Conservation (phyloP, 441 rosid genomes). For the Viola pubescens region DNA sequence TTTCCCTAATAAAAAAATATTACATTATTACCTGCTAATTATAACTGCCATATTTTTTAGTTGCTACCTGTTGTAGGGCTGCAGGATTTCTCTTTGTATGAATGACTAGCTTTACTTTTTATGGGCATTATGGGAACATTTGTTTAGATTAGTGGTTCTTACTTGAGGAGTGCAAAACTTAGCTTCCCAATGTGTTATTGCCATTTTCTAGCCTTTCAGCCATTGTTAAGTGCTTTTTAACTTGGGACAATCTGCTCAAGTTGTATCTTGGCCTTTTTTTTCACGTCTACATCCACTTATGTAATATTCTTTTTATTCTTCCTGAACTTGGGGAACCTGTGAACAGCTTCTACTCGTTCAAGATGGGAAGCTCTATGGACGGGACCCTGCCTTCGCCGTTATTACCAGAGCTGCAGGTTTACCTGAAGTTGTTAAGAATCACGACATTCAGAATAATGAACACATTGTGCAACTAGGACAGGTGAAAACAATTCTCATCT, state of each 20-base stretch:
- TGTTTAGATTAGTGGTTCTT: too few species aligned
- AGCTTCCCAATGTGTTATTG: not conserved
- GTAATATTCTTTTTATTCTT: slow-evolving; percentile 4
- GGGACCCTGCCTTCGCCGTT: slow-evolving; percentile 61
- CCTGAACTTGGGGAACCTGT: slow-evolving; percentile 16
- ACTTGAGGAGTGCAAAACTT: too few species aligned
- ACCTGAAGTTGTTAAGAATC: slow-evolving; percentile 58
- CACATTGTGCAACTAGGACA: slow-evolving; percentile 62
- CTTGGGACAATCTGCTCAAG: too few species aligned
- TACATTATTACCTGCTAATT: too few species aligned
- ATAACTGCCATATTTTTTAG: too few species aligned
- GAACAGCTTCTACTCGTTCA: slow-evolving; percentile 84
- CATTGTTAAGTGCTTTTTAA: not conserved
- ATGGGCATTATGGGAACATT: not conserved
- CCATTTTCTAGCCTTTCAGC: not conserved
- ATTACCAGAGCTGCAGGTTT: slow-evolving; percentile 62
- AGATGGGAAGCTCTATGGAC: slow-evolving; percentile 93
- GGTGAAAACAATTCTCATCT: slow-evolving; percentile 32
- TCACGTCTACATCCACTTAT: too few species aligned
- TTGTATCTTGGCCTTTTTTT: too few species aligned
- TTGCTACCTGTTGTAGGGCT: too few species aligned
- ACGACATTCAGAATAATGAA: slow-evolving; percentile 68
- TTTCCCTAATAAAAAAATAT: too few species aligned
- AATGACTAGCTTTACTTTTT: not conserved
- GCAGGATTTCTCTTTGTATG: too few species aligned